Evolutionary conservation across 202 grass and related monocot species (phyloP), one percentile per base, ranked within the genome.

Genomic region (Brachypodium distachyon): DNA sequence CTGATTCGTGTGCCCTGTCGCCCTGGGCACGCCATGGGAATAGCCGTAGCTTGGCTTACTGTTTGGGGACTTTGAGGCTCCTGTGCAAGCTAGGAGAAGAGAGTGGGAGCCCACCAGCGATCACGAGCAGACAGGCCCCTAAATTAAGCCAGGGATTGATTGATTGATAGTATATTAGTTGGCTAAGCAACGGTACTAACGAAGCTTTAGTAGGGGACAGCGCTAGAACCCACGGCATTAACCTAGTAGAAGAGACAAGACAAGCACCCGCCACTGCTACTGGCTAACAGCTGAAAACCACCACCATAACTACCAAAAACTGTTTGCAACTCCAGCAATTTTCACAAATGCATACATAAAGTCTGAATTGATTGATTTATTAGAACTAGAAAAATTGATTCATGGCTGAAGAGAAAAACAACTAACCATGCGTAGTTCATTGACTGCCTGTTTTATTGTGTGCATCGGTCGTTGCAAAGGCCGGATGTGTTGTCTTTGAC

Each of bases 111-210:
- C 19, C 59, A 77, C 49, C 75, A 74, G 49, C 57, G 12, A n/a
- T 54, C 44, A 46, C 33, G 23, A 19, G 56, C 40, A 43, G 77
- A 73, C 73, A 69, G 67, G 23, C 34, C 72, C 82, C 66, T 59
- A 78, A 82, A 78, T 73, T 37, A 85, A 68, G 77, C 87, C 42
- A 47, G 11, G 13, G 77, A 82, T 62, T 69, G 43, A 60, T 74
- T 83, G 32, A 74, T 73, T n/a, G n/a, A n/a, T n/a, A n/a, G n/a
- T n/a, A n/a, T n/a, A n/a, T n/a, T 78, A 83, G 73, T 78, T 61
- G 50, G 73, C 66, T 61, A 33, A n/a, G 41, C 33, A 25, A 31
- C 1, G 22, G 19, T 42, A 65, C 60, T 84, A 81, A 77, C 70
- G 50, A 44, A 38, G 38, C 19, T 19, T 40, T n/a, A n/a, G n/a